Evolutionary conservation across 768 basidiomycete genomes (phyloP).

Genomic region (Mycena pura): DNA sequence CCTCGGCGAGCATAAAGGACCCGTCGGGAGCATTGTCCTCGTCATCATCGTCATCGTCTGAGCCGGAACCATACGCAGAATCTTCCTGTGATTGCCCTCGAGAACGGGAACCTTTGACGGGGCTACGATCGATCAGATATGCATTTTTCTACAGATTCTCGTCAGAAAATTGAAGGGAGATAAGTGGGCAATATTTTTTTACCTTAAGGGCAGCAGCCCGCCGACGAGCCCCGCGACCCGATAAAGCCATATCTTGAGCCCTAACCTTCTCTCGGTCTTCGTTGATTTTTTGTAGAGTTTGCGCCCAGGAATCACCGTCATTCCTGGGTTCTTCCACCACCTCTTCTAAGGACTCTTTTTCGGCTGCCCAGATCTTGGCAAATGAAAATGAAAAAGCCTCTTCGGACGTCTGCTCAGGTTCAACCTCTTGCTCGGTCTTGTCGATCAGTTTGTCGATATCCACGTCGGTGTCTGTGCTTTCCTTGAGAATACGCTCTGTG

Average conservation of each 20-base stretch:
- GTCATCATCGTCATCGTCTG: slow-evolving; percentile 15
- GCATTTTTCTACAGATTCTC: slow-evolving; percentile 13
- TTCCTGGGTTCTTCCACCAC: slow-evolving; percentile 64
- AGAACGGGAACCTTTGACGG: slow-evolving; percentile 16
- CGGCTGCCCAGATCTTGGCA: slow-evolving; percentile 91
- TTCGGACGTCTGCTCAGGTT: slow-evolving; percentile 55
- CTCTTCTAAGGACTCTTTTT: slow-evolving; percentile 75
- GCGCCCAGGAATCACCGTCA: slow-evolving; percentile 82
- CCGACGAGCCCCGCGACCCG: slow-evolving; percentile 79
- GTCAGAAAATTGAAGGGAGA: background rate
- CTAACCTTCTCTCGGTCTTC: slow-evolving; percentile 49
- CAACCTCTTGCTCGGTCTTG: slow-evolving; percentile 78
- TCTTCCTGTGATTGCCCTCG: slow-evolving; percentile 16
- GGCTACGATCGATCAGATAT: slow-evolving; percentile 21
- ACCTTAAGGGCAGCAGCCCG: slow-evolving; percentile 66
- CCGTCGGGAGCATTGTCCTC: slow-evolving; percentile 15
- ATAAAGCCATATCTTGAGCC: slow-evolving; percentile 55
- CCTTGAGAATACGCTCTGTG: background rate
- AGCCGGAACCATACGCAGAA: slow-evolving; percentile 23
- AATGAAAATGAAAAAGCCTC: slow-evolving; percentile 77
- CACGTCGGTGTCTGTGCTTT: slow-evolving; percentile 67
- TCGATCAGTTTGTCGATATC: slow-evolving; percentile 89
- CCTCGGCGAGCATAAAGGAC: slow-evolving; percentile 10
- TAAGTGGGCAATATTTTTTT: background rate
- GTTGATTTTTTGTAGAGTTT: slow-evolving; percentile 63